phyloP scores from a whole-genome alignment of 169 alveolate species.

The Eimeria acervulina region DNA sequence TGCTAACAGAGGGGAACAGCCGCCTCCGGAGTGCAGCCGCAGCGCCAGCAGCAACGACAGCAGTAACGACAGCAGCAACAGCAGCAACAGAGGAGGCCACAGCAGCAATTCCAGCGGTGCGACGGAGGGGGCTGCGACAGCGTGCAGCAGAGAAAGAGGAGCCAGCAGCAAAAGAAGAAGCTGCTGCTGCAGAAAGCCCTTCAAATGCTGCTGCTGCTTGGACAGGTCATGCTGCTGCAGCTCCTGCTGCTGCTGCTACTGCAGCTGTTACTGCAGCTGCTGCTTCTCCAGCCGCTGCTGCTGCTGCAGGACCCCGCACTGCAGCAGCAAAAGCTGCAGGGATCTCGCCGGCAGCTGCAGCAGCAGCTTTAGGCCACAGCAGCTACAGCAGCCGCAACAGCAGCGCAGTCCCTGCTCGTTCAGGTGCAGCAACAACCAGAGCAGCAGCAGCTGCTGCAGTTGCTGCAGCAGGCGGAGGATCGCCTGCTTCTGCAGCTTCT shows the following conservation, averaged over 20 bases:
- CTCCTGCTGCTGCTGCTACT: too few species aligned
- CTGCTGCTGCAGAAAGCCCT: too few species aligned
- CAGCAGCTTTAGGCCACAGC: not conserved
- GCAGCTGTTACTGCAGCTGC: too few species aligned
- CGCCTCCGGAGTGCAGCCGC: not conserved
- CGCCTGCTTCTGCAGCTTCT: not conserved
- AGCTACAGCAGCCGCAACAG: not conserved
- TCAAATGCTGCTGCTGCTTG: too few species aligned
- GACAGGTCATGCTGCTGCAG: too few species aligned
- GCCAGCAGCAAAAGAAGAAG: too few species aligned
- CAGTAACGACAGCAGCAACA: not conserved
- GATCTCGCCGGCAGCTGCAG: not conserved
- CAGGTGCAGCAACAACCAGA: conserved; percentile 8
- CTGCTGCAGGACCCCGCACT: not conserved
- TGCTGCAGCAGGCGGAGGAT: not conserved
- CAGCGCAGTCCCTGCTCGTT: not conserved
- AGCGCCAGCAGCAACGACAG: conserved; percentile 19
- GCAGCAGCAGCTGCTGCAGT: conserved; percentile 32
- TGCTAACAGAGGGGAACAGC: not conserved
- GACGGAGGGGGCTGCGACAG: conserved; percentile 22
- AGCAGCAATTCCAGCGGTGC: not conserved
- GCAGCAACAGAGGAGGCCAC: too few species aligned
- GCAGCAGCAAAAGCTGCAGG: conserved; percentile 6
- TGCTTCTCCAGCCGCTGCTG: too few species aligned
- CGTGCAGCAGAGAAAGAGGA: conserved; percentile 17